phyloP scores from a whole-genome alignment of 805 yeast genomes.

The Clavispora asparagi region DNA sequence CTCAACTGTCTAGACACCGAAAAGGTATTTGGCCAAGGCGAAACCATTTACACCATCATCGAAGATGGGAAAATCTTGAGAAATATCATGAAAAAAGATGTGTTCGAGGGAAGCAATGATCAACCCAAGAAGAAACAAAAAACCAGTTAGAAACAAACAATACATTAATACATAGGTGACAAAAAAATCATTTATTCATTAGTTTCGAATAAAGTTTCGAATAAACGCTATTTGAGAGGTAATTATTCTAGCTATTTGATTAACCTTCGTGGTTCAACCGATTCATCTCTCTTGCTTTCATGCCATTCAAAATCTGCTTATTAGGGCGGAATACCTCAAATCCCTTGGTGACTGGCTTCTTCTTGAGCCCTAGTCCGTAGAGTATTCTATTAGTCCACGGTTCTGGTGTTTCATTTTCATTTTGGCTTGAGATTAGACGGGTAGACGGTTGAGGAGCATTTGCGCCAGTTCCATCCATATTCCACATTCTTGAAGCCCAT shows the following conservation, averaged over 20 bases:
- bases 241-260: background rate
- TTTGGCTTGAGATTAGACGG: background rate
- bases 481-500: constrained; percentile 44
- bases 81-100: constrained; percentile 50
- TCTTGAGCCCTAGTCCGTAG: background rate
- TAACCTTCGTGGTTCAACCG: background rate
- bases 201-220: no score
- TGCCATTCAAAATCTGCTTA: constrained; percentile 16
- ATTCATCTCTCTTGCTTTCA: background rate
- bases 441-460: background rate
- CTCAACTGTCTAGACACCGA: constrained; percentile 31
- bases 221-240: no score
- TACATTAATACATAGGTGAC: background rate
- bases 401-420: constrained; percentile 1
- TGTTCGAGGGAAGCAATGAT: constrained; percentile 9
- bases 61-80: constrained; percentile 57
- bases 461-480: background rate
- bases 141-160: background rate
- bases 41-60: constrained; percentile 35
- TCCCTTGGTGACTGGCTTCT: constrained; percentile 13
- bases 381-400: background rate
- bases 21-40: constrained; percentile 19
- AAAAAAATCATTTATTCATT: background rate
- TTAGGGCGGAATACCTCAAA: constrained; percentile 33
- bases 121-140: constrained; percentile 16